Conservation (phyloP, 306 rosid species). For the Macrotyloma uniflorum region DNA sequence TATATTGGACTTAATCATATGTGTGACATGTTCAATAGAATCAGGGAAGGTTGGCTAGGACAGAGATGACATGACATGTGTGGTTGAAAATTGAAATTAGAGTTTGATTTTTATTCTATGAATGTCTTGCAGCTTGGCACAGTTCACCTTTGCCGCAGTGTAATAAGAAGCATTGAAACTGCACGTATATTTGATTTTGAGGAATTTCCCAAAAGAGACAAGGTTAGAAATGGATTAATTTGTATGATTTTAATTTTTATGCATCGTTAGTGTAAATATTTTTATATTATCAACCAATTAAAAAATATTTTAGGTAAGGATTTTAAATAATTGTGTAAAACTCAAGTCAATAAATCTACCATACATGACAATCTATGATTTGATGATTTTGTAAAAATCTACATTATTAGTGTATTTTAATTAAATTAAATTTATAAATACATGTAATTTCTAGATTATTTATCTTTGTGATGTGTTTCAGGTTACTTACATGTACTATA, state of each 20-base stretch:
- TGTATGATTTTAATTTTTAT: background rate
- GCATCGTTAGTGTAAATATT: background rate
- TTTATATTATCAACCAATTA: background rate
- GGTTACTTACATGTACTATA: constrained; percentile 98
- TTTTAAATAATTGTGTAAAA: background rate
- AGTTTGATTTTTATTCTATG: constrained; percentile 32
- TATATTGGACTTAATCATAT: constrained; percentile 11
- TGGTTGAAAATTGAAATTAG: constrained; percentile 31
- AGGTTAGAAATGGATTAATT: constrained; percentile 57
- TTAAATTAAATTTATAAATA: background rate
- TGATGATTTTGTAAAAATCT: background rate
- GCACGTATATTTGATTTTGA: constrained; percentile 95
- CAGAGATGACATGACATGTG: constrained; percentile 14
- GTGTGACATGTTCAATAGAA: constrained; percentile 3
- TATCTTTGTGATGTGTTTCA: constrained; percentile 46
- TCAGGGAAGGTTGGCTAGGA: background rate
- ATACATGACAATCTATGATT: background rate
- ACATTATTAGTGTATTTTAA: background rate
- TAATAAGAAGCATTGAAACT: constrained; percentile 95
- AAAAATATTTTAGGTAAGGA: background rate
- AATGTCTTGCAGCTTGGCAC: constrained; percentile 88
- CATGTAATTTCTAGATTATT: constrained; percentile 23
- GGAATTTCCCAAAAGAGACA: constrained; percentile 94
- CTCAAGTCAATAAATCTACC: background rate
- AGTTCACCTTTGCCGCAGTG: constrained; percentile 96